A percentile compares a stretch with the other conserved stretches of the same genome.
phyloP scores from a whole-genome alignment of 2,329 filamentous ascomycete species.

The Fusarium chuoi region DNA sequence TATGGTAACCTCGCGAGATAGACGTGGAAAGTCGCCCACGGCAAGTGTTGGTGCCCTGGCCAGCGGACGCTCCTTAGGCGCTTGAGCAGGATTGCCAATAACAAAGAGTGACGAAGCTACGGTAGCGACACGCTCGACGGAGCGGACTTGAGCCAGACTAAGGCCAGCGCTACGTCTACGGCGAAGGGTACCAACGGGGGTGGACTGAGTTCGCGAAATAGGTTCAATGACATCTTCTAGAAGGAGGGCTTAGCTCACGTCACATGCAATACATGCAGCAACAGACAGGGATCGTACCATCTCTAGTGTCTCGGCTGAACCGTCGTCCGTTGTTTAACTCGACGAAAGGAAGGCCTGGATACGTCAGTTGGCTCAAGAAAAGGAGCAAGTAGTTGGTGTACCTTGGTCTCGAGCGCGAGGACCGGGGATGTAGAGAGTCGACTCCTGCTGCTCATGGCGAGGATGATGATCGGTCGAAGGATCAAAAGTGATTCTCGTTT shows the following conservation, averaged over 20 bases:
- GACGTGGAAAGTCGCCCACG: conserved; percentile 48
- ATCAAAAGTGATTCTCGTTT: conserved; percentile 45
- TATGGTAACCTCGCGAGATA: conserved; percentile 56
- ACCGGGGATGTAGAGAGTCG: conserved; percentile 46
- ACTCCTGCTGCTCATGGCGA: conserved; percentile 40
- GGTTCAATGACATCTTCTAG: conserved; percentile 36
- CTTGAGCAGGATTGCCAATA: conserved; percentile 42
- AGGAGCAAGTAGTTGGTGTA: not conserved
- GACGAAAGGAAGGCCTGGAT: conserved; percentile 41
- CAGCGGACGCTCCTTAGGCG: conserved; percentile 25
- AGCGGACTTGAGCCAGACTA: conserved; percentile 46
- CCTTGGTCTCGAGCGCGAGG: conserved; percentile 49
- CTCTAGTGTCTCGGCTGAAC: conserved; percentile 33
- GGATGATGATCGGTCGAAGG: conserved; percentile 42
- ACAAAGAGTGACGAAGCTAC: conserved; percentile 55
- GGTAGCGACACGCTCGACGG: conserved; percentile 49
- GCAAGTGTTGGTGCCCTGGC: conserved; percentile 27
- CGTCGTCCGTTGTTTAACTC: conserved; percentile 38
- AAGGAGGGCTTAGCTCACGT: not conserved
- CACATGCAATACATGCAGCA: not conserved
- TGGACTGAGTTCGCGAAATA: conserved; percentile 23
- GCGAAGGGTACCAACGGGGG: conserved; percentile 26
- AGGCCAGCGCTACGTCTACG: conserved; percentile 40
- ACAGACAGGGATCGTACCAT: conserved; percentile 7
- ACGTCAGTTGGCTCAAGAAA: conserved; percentile 3